A percentile compares a stretch with the other conserved stretches of the same genome.
Conservation (phyloP, 768 basidiomycete genomes). For the Lyophyllum decastes region DNA sequence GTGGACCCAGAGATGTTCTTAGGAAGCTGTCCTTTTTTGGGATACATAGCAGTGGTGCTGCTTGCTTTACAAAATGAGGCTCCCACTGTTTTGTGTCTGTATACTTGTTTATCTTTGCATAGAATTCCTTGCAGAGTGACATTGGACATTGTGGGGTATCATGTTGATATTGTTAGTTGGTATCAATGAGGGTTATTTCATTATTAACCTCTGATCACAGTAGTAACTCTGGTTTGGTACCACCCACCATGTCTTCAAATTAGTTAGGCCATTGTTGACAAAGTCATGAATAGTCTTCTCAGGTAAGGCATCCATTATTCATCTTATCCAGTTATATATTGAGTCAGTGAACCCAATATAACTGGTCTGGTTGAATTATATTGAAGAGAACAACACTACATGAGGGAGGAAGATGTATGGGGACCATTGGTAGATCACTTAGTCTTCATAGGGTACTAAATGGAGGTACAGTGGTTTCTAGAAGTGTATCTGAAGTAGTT, state of each 20-base stretch:
- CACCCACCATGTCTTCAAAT: background rate
- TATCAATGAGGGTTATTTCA: slow-evolving; percentile 34
- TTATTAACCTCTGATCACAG: slow-evolving; percentile 38
- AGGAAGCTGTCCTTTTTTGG: slow-evolving; percentile 32
- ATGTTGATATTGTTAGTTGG: slow-evolving; percentile 24
- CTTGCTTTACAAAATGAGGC: slow-evolving; percentile 17
- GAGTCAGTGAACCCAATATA: no score
- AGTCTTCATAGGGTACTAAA: no score
- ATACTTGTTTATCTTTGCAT: slow-evolving; percentile 31
- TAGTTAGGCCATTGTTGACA: slow-evolving; percentile 6
- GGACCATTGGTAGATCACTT: no score
- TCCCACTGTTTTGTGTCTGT: slow-evolving; percentile 35
- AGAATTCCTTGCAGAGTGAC: no score
- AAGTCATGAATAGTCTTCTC: slow-evolving; percentile 23
- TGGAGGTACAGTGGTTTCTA: no score
- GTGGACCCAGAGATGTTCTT: slow-evolving; percentile 32
- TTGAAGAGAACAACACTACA: no score
- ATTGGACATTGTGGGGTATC: no score
- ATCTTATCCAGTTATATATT: no score
- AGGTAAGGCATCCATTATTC: slow-evolving; percentile 29
- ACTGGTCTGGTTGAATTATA: no score
- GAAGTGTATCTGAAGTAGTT: no score
- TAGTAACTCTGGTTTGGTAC: slow-evolving; percentile 20
- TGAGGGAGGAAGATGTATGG: no score
- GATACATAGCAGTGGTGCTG: slow-evolving; percentile 31